Percentiles rank a stretch among this genome's conserved stretches.
Conservation (phyloP, 768 basidiomycete genomes). For the Tulasnella sp. region DNA sequence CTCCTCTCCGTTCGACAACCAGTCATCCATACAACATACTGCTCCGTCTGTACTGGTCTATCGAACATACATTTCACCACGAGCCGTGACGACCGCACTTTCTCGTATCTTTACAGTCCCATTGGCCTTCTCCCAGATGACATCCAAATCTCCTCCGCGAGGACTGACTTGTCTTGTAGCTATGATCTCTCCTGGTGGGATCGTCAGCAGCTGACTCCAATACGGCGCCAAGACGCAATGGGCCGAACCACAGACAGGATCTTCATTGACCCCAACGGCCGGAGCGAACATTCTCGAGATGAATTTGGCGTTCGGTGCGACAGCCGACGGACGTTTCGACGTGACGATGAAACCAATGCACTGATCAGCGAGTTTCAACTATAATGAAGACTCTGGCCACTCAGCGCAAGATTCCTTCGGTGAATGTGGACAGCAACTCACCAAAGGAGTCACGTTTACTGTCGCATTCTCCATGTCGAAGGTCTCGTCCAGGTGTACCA, state of each 20-base stretch:
- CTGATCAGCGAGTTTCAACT: not conserved
- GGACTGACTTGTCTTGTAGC: not conserved
- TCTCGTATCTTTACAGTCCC: not conserved
- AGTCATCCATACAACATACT: too few relatives aligned
- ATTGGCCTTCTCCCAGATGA: constrained; percentile 3
- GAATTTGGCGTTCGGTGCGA: constrained; percentile 18
- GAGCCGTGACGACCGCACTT: not conserved
- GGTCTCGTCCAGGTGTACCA: constrained; percentile 22
- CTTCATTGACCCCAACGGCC: constrained; percentile 22
- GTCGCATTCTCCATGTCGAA: constrained; percentile 18
- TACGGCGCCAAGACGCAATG: constrained; percentile 26
- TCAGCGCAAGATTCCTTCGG: too few relatives aligned
- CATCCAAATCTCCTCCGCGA: constrained; percentile 6
- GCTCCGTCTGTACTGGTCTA: too few relatives aligned
- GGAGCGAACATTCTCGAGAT: constrained; percentile 27
- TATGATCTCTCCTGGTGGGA: constrained; percentile 1
- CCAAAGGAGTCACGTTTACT: constrained; percentile 20
- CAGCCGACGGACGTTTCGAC: constrained; percentile 10
- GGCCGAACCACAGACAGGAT: constrained; percentile 29
- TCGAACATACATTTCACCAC: constrained; percentile 10
- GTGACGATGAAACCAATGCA: constrained; percentile 20
- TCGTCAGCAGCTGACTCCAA: constrained; percentile 19
- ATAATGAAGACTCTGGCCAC: not conserved
- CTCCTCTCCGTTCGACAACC: too few relatives aligned
- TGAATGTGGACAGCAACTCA: constrained; percentile 13